phyloP scores from a whole-genome alignment of 2,329 filamentous ascomycete species.

The Ophiostoma ulmi region DNA sequence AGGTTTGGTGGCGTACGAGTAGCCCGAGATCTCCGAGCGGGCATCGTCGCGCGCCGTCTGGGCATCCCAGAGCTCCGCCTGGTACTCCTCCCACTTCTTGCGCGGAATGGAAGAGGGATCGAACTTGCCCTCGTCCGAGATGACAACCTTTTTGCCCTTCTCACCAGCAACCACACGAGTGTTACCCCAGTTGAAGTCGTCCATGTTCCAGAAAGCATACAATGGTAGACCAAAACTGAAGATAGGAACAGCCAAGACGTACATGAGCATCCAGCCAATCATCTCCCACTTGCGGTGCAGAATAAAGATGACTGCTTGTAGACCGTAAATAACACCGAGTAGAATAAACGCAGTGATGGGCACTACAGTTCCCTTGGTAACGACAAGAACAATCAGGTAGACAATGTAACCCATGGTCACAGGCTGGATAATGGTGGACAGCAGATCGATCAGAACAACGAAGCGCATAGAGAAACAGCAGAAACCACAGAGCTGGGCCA shows the following conservation, averaged over 20 bases:
- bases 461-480: constrained; percentile 99
- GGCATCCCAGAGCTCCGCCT: constrained; percentile 94
- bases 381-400: constrained; percentile 77
- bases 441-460: constrained; percentile 86
- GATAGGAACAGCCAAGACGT: constrained; percentile 83
- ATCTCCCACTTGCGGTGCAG: constrained; percentile 97
- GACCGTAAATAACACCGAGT: constrained; percentile 90
- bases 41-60: constrained; percentile 78
- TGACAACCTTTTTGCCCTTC: constrained; percentile 82
- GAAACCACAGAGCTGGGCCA: constrained; percentile 95
- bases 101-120: constrained; percentile 87
- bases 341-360: constrained; percentile 85
- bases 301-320: constrained; percentile 97
- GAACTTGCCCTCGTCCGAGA: constrained; percentile 97
- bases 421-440: constrained; percentile 87
- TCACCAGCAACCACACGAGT: constrained; percentile 96
- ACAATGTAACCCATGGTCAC: constrained; percentile 84
- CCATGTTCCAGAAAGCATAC: constrained; percentile 99
- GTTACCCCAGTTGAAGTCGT: constrained; percentile 99
- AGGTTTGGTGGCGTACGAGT: constrained; percentile 87
- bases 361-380: constrained; percentile 57
- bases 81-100: constrained; percentile 99
- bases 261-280: constrained; percentile 99
- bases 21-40: constrained; percentile 83
- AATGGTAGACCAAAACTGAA: constrained; percentile 87